phyloP scores from a whole-genome alignment of 208 protist genomes.

The Porcisia deanei region DNA sequence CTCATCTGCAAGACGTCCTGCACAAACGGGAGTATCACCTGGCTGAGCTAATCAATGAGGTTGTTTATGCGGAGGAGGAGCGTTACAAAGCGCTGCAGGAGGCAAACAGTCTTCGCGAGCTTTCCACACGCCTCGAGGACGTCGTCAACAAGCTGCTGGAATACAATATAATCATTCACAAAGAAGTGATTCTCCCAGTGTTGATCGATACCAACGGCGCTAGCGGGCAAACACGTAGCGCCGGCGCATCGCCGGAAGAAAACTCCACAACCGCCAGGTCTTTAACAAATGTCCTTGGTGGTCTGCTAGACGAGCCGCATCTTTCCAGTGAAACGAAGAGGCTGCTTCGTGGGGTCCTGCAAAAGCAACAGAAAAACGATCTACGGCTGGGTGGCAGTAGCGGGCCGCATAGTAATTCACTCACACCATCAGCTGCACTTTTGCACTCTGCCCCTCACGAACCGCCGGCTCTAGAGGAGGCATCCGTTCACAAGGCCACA shows the following conservation, averaged over 20 bases:
- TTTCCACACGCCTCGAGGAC: slow-evolving; percentile 38
- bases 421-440: neutral
- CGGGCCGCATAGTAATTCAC: neutral
- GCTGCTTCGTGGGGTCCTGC: slow-evolving; percentile 32
- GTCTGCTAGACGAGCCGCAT: slow-evolving; percentile 23
- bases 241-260: neutral
- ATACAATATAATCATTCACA: slow-evolving; percentile 52
- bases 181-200: slow-evolving; percentile 50
- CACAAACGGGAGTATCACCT: slow-evolving; percentile 72
- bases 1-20: slow-evolving; percentile 41
- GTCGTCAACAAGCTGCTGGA: slow-evolving; percentile 48
- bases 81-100: slow-evolving; percentile 41
- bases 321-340: slow-evolving; percentile 38
- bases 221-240: neutral
- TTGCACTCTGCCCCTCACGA: neutral
- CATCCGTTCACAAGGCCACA: slow-evolving; percentile 4
- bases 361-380: neutral
- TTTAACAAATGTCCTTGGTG: slow-evolving; percentile 21
- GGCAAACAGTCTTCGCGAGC: slow-evolving; percentile 22
- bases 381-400: neutral
- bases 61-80: slow-evolving; percentile 57
- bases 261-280: slow-evolving; percentile 2
- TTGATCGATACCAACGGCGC: neutral
- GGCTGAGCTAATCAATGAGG: slow-evolving; percentile 78
- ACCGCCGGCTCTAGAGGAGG: neutral